Percentiles rank a stretch among this genome's conserved stretches.
phyloP scores from a whole-genome alignment of 2,329 filamentous ascomycete genomes.

The Sarocladium kiliense region DNA sequence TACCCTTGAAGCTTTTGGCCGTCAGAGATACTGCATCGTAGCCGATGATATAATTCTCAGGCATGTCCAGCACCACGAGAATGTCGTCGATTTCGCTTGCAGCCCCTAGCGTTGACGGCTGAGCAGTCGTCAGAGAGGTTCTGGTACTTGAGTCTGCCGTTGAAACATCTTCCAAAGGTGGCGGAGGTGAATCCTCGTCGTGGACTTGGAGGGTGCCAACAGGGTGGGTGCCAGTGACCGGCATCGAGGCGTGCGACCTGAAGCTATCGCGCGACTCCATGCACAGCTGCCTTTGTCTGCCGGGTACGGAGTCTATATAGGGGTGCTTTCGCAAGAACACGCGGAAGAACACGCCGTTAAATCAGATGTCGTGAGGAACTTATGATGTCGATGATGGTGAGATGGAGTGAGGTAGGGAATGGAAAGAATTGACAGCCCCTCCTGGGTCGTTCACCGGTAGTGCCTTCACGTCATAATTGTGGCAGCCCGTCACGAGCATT shows the following conservation, averaged over 20 bases:
- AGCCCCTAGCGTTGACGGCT: constrained; percentile 10
- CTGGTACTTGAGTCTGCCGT: background rate
- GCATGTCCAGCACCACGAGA: constrained; percentile 47
- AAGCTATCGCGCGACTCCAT: constrained; percentile 13
- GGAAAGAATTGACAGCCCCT: constrained; percentile 3
- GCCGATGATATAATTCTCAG: constrained; percentile 45
- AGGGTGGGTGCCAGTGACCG: constrained; percentile 33
- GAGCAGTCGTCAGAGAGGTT: constrained; percentile 9
- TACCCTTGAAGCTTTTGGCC: constrained; percentile 43
- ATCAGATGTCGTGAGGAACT: background rate
- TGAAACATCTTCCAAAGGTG: constrained; percentile 17
- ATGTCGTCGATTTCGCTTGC: constrained; percentile 38
- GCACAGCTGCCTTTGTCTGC: no score
- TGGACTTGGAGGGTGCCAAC: constrained; percentile 38
- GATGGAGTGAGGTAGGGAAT: background rate
- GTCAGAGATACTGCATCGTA: constrained; percentile 47
- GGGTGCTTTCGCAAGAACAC: no score
- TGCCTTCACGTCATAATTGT: background rate
- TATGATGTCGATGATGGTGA: background rate
- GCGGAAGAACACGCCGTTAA: no score
- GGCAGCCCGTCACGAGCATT: no score
- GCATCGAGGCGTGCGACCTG: constrained; percentile 32
- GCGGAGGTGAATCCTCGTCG: constrained; percentile 24
- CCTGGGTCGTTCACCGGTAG: background rate
- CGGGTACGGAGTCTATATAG: no score